Percentiles rank a stretch among this genome's conserved stretches.
These are phyloP conservation scores for Prunus fruticosa DNA, from an alignment of 306 rosid species.

Conservation along the genomic window DNA sequence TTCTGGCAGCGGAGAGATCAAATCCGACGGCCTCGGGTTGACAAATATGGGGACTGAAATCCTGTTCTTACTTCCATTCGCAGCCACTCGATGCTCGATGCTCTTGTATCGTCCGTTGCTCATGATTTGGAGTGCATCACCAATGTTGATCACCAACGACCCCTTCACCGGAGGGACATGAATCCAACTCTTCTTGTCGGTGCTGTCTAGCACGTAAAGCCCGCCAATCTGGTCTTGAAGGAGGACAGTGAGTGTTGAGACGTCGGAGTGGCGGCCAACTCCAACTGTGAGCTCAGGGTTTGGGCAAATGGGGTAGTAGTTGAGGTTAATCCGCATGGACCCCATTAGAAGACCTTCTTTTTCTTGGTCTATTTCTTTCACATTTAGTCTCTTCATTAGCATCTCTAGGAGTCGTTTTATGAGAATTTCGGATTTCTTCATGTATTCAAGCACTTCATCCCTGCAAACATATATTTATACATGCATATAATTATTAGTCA, in stretches of 20 bases:
- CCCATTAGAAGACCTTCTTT: conserved; percentile 44
- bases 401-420: conserved; percentile 32
- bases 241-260: conserved; percentile 53
- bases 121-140: conserved; percentile 59
- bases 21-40: conserved; percentile 38
- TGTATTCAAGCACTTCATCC: conserved; percentile 47
- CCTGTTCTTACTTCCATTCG: conserved; percentile 44
- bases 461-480: conserved; percentile 12
- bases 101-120: conserved; percentile 66
- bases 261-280: conserved; percentile 60
- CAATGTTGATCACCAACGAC: conserved; percentile 54
- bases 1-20: conserved; percentile 42
- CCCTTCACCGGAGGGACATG: conserved; percentile 49
- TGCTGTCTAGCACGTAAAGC: conserved; percentile 32
- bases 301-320: conserved; percentile 54
- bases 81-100: conserved; percentile 49
- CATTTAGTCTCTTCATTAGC: conserved; percentile 43
- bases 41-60: conserved; percentile 60
- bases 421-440: conserved; percentile 36
- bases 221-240: conserved; percentile 60
- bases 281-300: conserved; percentile 47
- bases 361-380: conserved; percentile 31
- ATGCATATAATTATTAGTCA: background rate
- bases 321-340: conserved; percentile 49
- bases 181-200: conserved; percentile 24